Evolutionary conservation across 2,329 filamentous ascomycete species (phyloP), one percentile per base, ranked within the genome.

Genomic region (Arachnomyces sp.): DNA sequence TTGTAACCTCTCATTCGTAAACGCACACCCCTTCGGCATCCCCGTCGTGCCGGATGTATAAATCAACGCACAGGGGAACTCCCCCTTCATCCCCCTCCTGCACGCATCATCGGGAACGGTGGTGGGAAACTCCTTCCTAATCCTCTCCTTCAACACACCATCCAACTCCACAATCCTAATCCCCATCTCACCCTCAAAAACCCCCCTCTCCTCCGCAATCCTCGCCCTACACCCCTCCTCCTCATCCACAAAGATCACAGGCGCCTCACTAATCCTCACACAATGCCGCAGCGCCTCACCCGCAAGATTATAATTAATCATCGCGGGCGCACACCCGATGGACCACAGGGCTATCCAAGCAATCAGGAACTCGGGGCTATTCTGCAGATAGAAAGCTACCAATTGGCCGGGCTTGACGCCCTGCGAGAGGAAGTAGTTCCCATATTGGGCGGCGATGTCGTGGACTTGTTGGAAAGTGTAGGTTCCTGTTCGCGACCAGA

Each of bases 11-110:
- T 65, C 59, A 7, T 73, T 70, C 13, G 75, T 75, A 49, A 84
- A 78, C 0, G 71, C 58, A 49, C 79, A 81, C 1, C 78, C 83
- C 58, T 89, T 89, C 8, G 84, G 82, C 48, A 84, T 60, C 2
- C 84, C 84, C 0, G 84, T 88, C 1, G 84, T 88, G 28, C 83
- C 83, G 46, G 79, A 81, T 1, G 84, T 89, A 57, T 86, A 88
- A 49, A 88, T 77, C 16, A 88, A 58, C 20, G 72, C 76, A 48
- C 77, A 70, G 0, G 82, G 77, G 48, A 71, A 78, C 11, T 64
- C 59, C 0, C 66, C 68, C 34, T 65, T 64, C 1, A 82, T 66
- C 3, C 61, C 63, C 3, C 65, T 64, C 32, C 81, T 70, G 41
- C 77, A 68, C 20, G 71, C 64, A 46, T 82, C 72, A 1, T 67